Evolutionary conservation across 106 monocot species (phyloP), one percentile per base, ranked within the genome.

Genomic region (Gastrodia elata): DNA sequence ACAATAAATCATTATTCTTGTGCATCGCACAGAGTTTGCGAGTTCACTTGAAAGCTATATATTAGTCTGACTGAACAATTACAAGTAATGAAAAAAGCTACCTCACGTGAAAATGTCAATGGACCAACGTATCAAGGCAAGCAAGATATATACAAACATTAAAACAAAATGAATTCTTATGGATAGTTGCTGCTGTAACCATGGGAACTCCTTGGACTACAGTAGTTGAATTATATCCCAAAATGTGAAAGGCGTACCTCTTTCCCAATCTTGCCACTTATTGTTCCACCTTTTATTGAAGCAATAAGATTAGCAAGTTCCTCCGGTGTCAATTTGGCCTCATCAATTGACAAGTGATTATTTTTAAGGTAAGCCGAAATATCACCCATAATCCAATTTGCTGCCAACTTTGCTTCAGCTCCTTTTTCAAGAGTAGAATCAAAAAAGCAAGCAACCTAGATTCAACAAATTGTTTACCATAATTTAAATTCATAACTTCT

Each of bases 331-430:
- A 97, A 43, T 72, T 97, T 97, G 61, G 90, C 86, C 27, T 92
- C 92, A 77, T 80, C 83, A 74, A 97, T 90, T 38, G 86, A 69
- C 24, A 97, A 74, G 39, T 64, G 74, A 68, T 97, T 92, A 75
- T 87, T 90, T 58, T 97, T 97, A 5, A 97, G 74, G 78, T 84
- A 86, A 76, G 92, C 96, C 65, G 96, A 90, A 76, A 93, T 92
- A 73, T 97, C 96, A 59, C 96, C 87, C 96, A 97, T 97, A 57
- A 97, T 92, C 96, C 96, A 97, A 65, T 97, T 97, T 15, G 92
- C 96, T 65, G 90, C 92, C 79, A 88, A 58, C 77, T 97, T 97
- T 55, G 79, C 89, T 74, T 97, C 96, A 46, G 90, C 92, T 20
- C 96, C 96, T 24, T 81, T 90, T 58, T 86, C 73, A 73, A 92